A percentile compares a stretch with the other conserved stretches of the same genome.
Conservation (phyloP, 345 rosid genomes). For the Arabidopsis suecica region DNA sequence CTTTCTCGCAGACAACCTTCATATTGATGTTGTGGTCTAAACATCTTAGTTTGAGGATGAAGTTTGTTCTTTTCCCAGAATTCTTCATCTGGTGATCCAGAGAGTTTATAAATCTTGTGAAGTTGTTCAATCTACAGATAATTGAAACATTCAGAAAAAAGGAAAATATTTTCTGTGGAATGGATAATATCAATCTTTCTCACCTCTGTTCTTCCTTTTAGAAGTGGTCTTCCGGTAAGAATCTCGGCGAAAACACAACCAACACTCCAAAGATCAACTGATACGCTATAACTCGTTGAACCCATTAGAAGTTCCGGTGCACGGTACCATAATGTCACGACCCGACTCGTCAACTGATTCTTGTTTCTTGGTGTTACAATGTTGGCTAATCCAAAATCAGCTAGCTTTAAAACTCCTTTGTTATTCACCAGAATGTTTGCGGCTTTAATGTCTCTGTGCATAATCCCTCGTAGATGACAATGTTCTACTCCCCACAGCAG, state of each 20-base stretch:
- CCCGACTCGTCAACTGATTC: slow-evolving; percentile 73
- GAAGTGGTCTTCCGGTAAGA: slow-evolving; percentile 67
- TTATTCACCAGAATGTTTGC: slow-evolving; percentile 79
- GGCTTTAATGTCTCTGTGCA: slow-evolving; percentile 79
- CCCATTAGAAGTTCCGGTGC: slow-evolving; percentile 90
- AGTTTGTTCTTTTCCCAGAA: slow-evolving; percentile 66
- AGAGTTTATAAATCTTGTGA: slow-evolving; percentile 77
- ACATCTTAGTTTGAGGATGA: slow-evolving; percentile 66
- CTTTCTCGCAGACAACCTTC: slow-evolving; percentile 61
- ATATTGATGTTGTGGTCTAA: slow-evolving; percentile 65
- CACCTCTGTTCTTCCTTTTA: slow-evolving; percentile 73
- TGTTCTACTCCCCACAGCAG: slow-evolving; percentile 71
- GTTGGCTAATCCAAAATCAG: slow-evolving; percentile 82
- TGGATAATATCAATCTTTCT: background rate
- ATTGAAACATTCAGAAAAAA: background rate
- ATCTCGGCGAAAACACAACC: slow-evolving; percentile 83
- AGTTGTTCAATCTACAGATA: slow-evolving; percentile 72
- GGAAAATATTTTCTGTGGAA: background rate
- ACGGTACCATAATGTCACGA: slow-evolving; percentile 85
- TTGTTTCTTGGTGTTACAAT: slow-evolving; percentile 57
- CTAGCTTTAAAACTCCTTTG: slow-evolving; percentile 70
- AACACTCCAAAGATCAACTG: slow-evolving; percentile 80
- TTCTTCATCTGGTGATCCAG: slow-evolving; percentile 77
- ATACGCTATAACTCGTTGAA: slow-evolving; percentile 69
- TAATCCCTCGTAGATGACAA: slow-evolving; percentile 70